Base-by-base conservation (phyloP, 1,139 yeast genomes). In the Candida anutae region DNA sequence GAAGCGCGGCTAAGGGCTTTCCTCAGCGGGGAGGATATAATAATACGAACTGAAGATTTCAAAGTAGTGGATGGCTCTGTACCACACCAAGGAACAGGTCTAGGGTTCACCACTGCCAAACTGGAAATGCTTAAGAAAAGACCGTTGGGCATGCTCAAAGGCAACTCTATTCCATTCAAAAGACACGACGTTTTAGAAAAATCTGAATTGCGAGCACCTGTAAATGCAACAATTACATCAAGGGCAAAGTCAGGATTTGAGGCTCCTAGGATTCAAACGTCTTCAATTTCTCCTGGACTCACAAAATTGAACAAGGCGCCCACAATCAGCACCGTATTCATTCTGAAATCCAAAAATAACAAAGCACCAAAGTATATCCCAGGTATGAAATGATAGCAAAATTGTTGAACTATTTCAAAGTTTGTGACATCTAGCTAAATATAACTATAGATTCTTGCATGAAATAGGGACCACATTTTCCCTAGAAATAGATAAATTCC, bases 291-390 rank as follows among this genome's bases (percentile, higher is more conserved):
- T 6, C 5, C 16, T 9, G 13, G 13, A 12, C 12, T 11, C 4
- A 13, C 24, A 12, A 22, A 15, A 13, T 5, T 15, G 8, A 10
- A 13, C 13, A 18, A 25, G 6, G 27, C 27, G 5, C 27, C 27
- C 1, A 21, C 6, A 3, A 17, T 18, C 9, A 8, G 9, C 6
- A 20, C 15, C 3, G 23, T 11, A n/a, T 13, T 12, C 6, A 19
- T 25, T 6, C 10, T n/a, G 10, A 19, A 19, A 9, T 22, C 23
- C 12, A 19, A 10, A 12, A 21, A 21, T 5, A 18, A 18, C 16
- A 20, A 21, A 12, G 61, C 60, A 0, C 61, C 61, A 9, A 31
- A 45, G n/a, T 55, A 53, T 32, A 45, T 50, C 15, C 58, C 58
- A 4, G 36, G 42, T 26, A 39, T 53, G 25, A 32, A 34, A 17